Evolutionary conservation across 2,329 filamentous ascomycete species (phyloP), one percentile per base, ranked within the genome.

Genomic region (Xylariomycetidae sp.): DNA sequence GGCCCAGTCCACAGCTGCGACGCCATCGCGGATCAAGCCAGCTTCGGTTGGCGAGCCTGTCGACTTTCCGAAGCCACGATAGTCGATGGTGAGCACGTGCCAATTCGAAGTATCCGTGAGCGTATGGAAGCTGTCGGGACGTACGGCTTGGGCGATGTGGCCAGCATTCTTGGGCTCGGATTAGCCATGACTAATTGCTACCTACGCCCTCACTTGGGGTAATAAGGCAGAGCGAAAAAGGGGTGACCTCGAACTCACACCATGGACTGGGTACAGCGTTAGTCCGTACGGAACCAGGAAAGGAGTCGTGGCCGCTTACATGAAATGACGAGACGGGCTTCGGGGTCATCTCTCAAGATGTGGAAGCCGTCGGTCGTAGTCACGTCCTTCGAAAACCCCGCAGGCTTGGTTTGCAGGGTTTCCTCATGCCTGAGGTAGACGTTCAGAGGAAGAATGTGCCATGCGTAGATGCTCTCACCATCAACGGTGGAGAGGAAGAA

Each of bases 1-100:
- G 8, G 84, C 76, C 64, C 84, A 93, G 39, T 87, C 72, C 3
- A 93, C 67, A 3, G 86, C 63, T 0, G 86, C 70, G 4, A 82
- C 67, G 12, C 81, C 86, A 54, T 96, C 90, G 4, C 74, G 76
- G 35, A 94, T 85, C 6, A 96, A 63, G 0, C 90, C 90, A 22
- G 72, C 63, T 61, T 96, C 90, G 0, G 79, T 82, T 0, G 90
- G 90, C 4, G 61, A 64, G n/a, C 90, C 87, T 1, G 80, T 85
- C 7, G 85, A 92, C 24, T 76, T 71, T 1, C 88, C 89, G 48
- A 86, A 95, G 6, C 89, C 89, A 13, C 89, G 82, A 60, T 95
- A 95, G 65, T 95, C 88, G 49, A 95, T 79, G 24, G 86, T 76
- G n/a, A 95, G 67, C 27, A 95, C 74, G 53, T 95, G 89, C 34